Conservation (phyloP, 805 yeast species). For the Yarrowia sp. region DNA sequence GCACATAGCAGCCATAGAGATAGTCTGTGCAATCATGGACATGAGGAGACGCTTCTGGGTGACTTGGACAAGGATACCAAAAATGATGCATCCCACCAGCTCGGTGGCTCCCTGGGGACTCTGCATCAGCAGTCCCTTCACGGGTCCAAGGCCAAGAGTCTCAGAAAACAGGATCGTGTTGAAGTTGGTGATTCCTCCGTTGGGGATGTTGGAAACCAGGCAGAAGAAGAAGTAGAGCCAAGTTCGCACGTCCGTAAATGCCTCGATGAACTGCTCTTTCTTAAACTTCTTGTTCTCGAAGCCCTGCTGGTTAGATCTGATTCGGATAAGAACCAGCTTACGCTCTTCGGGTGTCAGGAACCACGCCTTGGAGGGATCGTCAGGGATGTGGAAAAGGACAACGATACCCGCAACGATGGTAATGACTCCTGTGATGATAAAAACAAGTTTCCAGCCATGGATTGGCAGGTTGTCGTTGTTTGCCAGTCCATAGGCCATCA, state of each 20-base stretch:
- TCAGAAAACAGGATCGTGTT: background rate
- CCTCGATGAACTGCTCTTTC: background rate
- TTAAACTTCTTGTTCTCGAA: constrained; percentile 1
- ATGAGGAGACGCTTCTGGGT: background rate
- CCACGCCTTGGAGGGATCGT: constrained; percentile 3
- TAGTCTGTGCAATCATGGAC: background rate
- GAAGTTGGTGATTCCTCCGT: constrained; percentile 14
- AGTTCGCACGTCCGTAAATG: background rate
- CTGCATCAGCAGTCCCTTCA: background rate
- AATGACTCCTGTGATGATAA: constrained; percentile 2
- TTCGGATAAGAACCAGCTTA: background rate
- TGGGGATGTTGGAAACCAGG: background rate
- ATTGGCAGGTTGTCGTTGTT: background rate
- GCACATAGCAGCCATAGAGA: background rate
- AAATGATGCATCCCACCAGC: background rate
- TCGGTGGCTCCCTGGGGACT: background rate
- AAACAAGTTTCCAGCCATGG: background rate
- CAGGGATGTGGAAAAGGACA: background rate
- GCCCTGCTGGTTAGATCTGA: constrained; percentile 7
- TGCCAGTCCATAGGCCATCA: background rate
- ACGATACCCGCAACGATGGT: background rate
- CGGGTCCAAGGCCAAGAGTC: background rate
- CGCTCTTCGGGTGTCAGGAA: background rate
- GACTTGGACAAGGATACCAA: background rate
- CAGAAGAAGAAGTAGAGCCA: constrained; percentile 17